These are phyloP conservation scores for Auriscalpium vulgare DNA, from an alignment of 768 basidiomycete species.

Conservation along the genomic window DNA sequence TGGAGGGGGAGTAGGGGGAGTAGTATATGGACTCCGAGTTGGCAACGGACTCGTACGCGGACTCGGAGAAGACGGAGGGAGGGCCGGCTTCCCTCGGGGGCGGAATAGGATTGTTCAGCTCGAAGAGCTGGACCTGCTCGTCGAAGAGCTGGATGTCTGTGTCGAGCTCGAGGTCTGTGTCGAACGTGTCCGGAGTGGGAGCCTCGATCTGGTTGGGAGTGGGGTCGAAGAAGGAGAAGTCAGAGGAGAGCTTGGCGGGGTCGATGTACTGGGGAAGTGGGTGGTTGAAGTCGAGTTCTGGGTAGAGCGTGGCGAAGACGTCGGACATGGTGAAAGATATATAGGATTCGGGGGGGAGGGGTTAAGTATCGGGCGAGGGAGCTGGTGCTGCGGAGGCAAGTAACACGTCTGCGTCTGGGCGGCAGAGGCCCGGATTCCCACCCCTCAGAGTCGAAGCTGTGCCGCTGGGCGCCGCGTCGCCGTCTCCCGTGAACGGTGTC, in stretches of 20 bases:
- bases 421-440: background rate
- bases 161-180: conserved; percentile 60
- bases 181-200: conserved; percentile 77
- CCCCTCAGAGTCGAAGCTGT: background rate
- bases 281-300: background rate
- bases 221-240: background rate
- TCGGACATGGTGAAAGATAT: background rate
- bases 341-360: background rate
- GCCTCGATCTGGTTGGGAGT: conserved; percentile 49
- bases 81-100: conserved; percentile 39
- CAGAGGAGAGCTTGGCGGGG: background rate
- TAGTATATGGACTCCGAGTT: conserved; percentile 42
- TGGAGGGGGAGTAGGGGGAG: conserved; percentile 46
- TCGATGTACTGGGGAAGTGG: background rate
- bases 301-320: background rate
- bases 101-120: conserved; percentile 4
- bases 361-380: background rate
- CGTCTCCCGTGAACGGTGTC: too few relatives aligned
- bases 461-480: too few relatives aligned
- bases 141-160: conserved; percentile 51
- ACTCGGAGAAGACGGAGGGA: conserved; percentile 73
- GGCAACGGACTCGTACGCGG: conserved; percentile 49
- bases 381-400: background rate
- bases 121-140: conserved; percentile 44
- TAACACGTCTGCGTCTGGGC: background rate